Base-by-base conservation (phyloP, 192 early-diverging fungal species). In the Rhizophagus sp. region DNA sequence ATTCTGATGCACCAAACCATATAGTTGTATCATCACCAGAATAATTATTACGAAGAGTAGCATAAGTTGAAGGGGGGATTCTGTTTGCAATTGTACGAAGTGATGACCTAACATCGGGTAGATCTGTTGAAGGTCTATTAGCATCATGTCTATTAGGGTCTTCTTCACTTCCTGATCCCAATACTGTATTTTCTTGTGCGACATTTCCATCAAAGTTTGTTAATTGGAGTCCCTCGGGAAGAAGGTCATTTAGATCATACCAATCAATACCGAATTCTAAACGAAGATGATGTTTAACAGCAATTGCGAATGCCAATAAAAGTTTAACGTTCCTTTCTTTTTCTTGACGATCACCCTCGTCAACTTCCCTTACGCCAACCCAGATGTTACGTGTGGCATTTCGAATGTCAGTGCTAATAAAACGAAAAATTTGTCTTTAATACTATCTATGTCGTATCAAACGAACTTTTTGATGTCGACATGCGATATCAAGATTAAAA, bases 331-430 rank as follows among this genome's bases (percentile, higher is more conserved):
- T 82, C 44, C 82, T 47, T 67, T 88, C 72, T 83, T 92, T 93
- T 76, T 92, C 88, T 12, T 81, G 27, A 63, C 86, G 87, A 66
- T 89, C 87, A 13, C 68, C 72, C n/a, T 73, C 39, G 33, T 64
- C 61, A 15, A 72, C 73, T 17, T 84, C 85, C 68, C 79, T 78
- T 77, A 87, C 82, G 22, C 88, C 85, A 47, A 93, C 83, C 92
- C 91, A 93, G 67, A 92, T 81, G 75, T 88, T 84, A 22, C 94
- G 88, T 44, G 92, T 84, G 64, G 91, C 83, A 82, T 92, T 92
- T 36, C 94, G 88, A 65, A 92, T 83, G 49, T 91, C 87, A 39
- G 83, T 88, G n/a, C 83, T 79, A 50, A 86, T 4, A 41, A 73
- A 9, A 8, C 15, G 44, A 11, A 17, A 30, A 69, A 34, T 27